Evolutionary conservation across 805 yeast species (phyloP).

Genomic region (Jamesozyma spencerorum): DNA sequence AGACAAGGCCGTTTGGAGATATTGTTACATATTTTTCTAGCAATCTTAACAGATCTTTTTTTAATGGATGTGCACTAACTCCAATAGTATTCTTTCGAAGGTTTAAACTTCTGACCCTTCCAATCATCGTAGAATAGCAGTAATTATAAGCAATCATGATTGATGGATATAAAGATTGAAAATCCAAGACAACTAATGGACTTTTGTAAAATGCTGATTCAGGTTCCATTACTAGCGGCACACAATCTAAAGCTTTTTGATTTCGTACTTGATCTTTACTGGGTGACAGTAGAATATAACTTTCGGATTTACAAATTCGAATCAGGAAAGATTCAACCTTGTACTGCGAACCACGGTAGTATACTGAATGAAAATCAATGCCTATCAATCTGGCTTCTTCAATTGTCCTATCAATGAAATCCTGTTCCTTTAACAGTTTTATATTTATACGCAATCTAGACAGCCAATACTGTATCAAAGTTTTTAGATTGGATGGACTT

Average conservation of each 20-base stretch:
- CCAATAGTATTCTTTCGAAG: slow-evolving; percentile 43
- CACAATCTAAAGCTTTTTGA: slow-evolving; percentile 77
- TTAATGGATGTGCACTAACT: slow-evolving; percentile 39
- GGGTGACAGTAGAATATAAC: slow-evolving; percentile 66
- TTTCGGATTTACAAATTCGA: slow-evolving; percentile 69
- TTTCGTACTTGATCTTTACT: slow-evolving; percentile 69
- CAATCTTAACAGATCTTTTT: slow-evolving; percentile 47
- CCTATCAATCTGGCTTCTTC: slow-evolving; percentile 85
- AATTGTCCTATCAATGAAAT: slow-evolving; percentile 56
- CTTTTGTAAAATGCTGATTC: slow-evolving; percentile 73
- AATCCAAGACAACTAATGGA: slow-evolving; percentile 84
- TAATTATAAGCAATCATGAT: slow-evolving; percentile 84
- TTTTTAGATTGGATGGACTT: slow-evolving; percentile 28
- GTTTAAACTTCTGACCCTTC: slow-evolving; percentile 48
- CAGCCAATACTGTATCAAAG: slow-evolving; percentile 40
- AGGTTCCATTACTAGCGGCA: slow-evolving; percentile 92
- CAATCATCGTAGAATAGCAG: slow-evolving; percentile 68
- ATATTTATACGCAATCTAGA: slow-evolving; percentile 33
- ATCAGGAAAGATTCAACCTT: slow-evolving; percentile 81
- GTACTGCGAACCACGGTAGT: slow-evolving; percentile 86
- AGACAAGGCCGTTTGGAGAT: slow-evolving; percentile 84
- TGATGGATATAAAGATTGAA: slow-evolving; percentile 91
- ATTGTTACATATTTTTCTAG: slow-evolving; percentile 48
- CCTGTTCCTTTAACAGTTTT: slow-evolving; percentile 48
- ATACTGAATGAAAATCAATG: slow-evolving; percentile 78